Evolutionary conservation across 306 rosid species (phyloP), one percentile per base, ranked within the genome.

Genomic region (Cercis canadensis): DNA sequence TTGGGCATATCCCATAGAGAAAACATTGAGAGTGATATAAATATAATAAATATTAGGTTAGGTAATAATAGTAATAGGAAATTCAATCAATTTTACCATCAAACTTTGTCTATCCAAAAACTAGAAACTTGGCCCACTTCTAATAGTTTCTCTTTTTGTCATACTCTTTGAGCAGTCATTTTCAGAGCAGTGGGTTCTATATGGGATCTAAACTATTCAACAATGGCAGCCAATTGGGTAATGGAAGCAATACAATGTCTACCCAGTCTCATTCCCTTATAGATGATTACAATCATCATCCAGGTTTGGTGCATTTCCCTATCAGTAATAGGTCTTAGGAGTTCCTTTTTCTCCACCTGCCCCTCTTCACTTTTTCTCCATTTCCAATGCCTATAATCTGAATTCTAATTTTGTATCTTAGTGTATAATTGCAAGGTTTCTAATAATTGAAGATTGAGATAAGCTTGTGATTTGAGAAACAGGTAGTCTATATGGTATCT

Each of bases 261-360:
- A 40, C 12, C 51, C 74, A 47, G 15, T 43, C 45, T 65, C 80
- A 70, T 19, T 62, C 72, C 53, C 46, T 60, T 37, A 5, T 78
- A 43, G 16, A 65, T 78, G 70, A 53, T 32, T 34, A 73, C 78
- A 24, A 74, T 76, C 57, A 76, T 70, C 79, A 77, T 32, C 43
- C 74, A 85, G 93, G 96, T 90, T 84, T 57, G 76, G 67, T 79
- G 24, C 32, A 45, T 81, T 65, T 79, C 58, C 47, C 40, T 59
- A 7, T 55, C 51, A 75, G 51, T n/a, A 37, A 29, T 33, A 24
- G 21, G 39, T 62, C 17, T 53, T n/a, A 17, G 44, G 65, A 52
- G 60, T 78, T 64, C 32, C 5, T 18, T 65, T 73, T 78, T 74
- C 47, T 44, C 47, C 6, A 57, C 65, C 67, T 0, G 62, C 78